Base-by-base conservation (phyloP, 192 early-diverging fungal species). In the Umbelopsis sp. region DNA sequence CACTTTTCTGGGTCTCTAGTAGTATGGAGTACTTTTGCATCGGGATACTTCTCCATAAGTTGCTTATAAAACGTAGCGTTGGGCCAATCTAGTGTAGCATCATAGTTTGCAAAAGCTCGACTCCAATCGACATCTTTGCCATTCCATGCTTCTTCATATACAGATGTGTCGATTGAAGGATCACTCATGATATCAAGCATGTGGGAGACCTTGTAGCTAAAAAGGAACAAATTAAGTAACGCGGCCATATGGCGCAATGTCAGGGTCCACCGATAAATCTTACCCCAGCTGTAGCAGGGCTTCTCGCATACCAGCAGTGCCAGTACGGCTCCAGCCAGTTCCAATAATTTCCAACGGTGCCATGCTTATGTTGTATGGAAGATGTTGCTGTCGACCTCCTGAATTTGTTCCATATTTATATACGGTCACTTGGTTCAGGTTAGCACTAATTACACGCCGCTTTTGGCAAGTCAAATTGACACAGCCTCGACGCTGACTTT, bases 261-360 rank as follows among this genome's bases (percentile, higher is more conserved):
- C 27, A 11, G 15, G 10, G 46, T 30, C 27, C 11, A 15, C 0
- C 0, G 1, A 45, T 16, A 30, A 12, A n/a, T 22, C 27, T 68
- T 74, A 74, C 67, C 73, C 73, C n/a, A 74, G 58, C 0, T 21
- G 41, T 4, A 64, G 23, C 20, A 74, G 65, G 47, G 73, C 73
- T 21, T 49, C 35, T 30, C 49, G 53, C 25, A 74, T 30, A 65
- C 53, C 64, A 46, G 68, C 58, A 15, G 73, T 74, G 13, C 67
- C 73, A 50, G 73, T 74, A 44, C 73, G 67, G 23, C 73, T 68
- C 37, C 47, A 69, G 11, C 73, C 73, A 15, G 73, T 48, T 10
- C 73, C 71, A 20, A 73, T 73, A 41, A 73, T 66, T 67, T 73
- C 33, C 53, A 73, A 49, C 22, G 71, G 71, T 3, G 68, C 49